A percentile compares a stretch with the other conserved stretches of the same genome.
These are phyloP conservation scores for Alternaria triticina DNA, from an alignment of 2,329 filamentous ascomycete species.

Conservation along the genomic window DNA sequence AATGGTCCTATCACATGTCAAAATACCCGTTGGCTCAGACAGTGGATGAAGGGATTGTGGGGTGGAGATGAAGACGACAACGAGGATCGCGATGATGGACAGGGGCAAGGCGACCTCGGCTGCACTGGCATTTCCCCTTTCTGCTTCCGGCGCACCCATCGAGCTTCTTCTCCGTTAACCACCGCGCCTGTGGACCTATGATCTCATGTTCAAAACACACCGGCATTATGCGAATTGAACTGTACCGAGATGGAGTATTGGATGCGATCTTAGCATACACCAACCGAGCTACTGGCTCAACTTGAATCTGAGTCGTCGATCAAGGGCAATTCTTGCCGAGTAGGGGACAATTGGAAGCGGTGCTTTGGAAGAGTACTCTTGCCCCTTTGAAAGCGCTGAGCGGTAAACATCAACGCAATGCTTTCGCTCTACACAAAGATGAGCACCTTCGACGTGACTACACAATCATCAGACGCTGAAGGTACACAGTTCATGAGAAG, in stretches of 20 bases:
- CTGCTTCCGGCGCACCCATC: conserved; percentile 2
- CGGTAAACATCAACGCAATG: neutral
- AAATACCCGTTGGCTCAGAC: neutral
- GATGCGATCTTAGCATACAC: conserved; percentile 5
- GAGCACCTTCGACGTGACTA: neutral
- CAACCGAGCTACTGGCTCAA: conserved; percentile 1
- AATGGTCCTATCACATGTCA: neutral
- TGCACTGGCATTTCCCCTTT: conserved; percentile 20
- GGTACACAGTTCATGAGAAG: neutral
- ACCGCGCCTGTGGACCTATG: neutral
- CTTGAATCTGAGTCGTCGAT: conserved; percentile 42
- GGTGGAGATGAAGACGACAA: neutral
- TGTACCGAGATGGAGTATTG: conserved; percentile 4
- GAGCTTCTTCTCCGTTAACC: conserved; percentile 5
- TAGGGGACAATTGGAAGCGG: neutral
- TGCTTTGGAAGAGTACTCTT: neutral
- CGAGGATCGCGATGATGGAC: neutral
- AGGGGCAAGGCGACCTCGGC: conserved; percentile 4
- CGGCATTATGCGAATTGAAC: conserved; percentile 6
- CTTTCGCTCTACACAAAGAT: neutral
- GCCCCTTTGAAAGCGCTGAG: neutral
- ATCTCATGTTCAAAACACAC: conserved; percentile 1
- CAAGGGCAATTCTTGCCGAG: neutral
- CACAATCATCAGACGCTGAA: neutral
- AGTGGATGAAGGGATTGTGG: neutral